Conservation (phyloP, 441 rosid species). For the Dalechampia spathulata region DNA sequence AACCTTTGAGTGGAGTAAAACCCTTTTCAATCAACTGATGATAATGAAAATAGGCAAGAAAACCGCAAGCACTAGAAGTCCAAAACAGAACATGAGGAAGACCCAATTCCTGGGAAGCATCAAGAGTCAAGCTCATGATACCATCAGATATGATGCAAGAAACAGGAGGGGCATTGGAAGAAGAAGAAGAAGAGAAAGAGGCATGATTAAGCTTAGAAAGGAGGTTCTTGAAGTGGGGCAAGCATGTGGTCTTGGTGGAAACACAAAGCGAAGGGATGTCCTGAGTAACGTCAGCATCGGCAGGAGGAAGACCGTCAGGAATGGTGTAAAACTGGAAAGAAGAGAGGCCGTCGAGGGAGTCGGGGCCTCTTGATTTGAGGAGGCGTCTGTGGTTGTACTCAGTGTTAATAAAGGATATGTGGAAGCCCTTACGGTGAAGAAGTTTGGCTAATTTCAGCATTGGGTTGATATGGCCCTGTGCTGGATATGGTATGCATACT, state of each 20-base stretch:
- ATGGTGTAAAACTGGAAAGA: conserved; percentile 31
- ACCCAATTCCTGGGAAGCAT: conserved; percentile 6
- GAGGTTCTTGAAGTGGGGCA: not conserved
- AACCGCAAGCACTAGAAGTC: conserved; percentile 7
- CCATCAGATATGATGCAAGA: conserved; percentile 12
- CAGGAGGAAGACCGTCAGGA: conserved; percentile 36
- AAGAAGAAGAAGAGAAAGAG: no score
- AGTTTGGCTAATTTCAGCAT: conserved; percentile 42
- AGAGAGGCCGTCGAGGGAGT: conserved; percentile 26
- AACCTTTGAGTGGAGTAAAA: conserved; percentile 8
- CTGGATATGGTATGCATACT: conserved; percentile 37
- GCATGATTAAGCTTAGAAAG: not conserved
- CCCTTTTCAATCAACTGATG: not conserved
- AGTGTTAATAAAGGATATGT: conserved; percentile 37
- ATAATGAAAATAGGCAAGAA: not conserved
- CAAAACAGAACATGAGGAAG: not conserved
- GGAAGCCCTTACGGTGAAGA: conserved; percentile 32
- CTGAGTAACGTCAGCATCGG: conserved; percentile 21
- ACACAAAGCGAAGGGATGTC: conserved; percentile 22
- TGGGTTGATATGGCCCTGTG: conserved; percentile 46
- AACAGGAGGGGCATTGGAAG: not conserved
- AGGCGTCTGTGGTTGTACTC: conserved; percentile 34
- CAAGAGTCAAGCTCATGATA: conserved; percentile 2
- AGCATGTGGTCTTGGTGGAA: conserved; percentile 12
- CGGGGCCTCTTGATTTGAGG: conserved; percentile 24